Conservation (phyloP, 495 filamentous ascomycete genomes). For the Peziza echinospora region DNA sequence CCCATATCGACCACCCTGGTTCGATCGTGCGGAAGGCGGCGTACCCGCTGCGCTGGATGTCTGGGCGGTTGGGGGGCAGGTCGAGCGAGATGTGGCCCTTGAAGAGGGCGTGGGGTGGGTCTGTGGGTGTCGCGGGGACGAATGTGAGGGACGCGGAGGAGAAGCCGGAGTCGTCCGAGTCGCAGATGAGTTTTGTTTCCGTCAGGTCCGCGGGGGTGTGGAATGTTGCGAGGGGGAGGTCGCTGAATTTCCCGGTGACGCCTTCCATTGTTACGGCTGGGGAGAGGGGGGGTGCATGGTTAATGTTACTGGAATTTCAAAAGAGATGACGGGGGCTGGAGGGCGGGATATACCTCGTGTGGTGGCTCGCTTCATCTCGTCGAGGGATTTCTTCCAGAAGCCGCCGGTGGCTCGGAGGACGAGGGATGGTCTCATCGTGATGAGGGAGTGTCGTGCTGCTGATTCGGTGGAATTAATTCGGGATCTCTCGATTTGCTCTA, state of each 20-base stretch:
- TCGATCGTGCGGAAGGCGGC: constrained; percentile 66
- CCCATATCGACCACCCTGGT: constrained; percentile 45
- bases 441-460: too few relatives aligned
- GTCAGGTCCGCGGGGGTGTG: constrained; percentile 29
- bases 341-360: constrained; percentile 31
- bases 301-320: constrained; percentile 1
- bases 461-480: too few relatives aligned
- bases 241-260: constrained; percentile 31
- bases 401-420: constrained; percentile 19
- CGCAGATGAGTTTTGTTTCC: constrained; percentile 64
- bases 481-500: too few relatives aligned
- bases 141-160: constrained; percentile 53
- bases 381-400: constrained; percentile 41
- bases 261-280: constrained; percentile 29
- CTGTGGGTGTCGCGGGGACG: constrained; percentile 23
- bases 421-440: constrained; percentile 12
- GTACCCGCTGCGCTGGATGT: constrained; percentile 57
- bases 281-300: constrained; percentile 9
- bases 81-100: constrained; percentile 73
- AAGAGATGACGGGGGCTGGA: neutral
- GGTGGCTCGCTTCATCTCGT: constrained; percentile 40
- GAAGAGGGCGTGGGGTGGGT: constrained; percentile 41
- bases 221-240: constrained; percentile 42
- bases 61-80: constrained; percentile 48
- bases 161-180: constrained; percentile 67